Evolutionary conservation across 257 asterid species (phyloP).

Genomic region (Solanum virginianum): DNA sequence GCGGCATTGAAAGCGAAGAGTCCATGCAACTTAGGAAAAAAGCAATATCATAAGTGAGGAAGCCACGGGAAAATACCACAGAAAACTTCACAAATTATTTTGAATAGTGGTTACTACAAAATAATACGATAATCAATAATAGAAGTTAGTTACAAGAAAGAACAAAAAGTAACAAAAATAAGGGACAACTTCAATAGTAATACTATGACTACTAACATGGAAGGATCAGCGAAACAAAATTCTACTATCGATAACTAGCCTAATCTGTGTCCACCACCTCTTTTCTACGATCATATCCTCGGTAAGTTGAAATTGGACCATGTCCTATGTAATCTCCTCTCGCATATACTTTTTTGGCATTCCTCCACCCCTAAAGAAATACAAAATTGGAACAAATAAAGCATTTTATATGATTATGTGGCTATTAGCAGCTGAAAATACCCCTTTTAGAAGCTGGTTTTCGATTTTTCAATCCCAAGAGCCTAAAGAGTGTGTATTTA

Average conservation of each 20-base stretch:
- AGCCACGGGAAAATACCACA: neutral
- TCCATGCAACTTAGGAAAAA: neutral
- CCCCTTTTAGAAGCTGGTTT: neutral
- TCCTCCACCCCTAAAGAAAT: neutral
- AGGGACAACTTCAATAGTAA: neutral
- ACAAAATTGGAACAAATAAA: neutral
- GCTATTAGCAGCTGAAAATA: neutral
- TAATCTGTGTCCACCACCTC: neutral
- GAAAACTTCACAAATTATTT: neutral
- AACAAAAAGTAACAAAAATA: neutral
- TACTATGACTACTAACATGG: neutral
- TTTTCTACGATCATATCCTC: neutral
- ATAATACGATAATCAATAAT: neutral
- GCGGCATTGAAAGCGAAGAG: no score
- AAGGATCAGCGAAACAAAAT: neutral
- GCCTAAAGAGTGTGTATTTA: neutral
- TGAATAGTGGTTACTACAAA: neutral
- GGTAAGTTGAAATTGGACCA: neutral
- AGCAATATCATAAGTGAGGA: neutral
- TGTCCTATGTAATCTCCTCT: neutral
- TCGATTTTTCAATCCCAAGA: neutral
- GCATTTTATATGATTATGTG: neutral
- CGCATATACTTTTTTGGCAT: neutral
- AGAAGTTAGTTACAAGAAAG: neutral
- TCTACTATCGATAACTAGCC: neutral